Evolutionary conservation across 208 protist species (phyloP).

Genomic region (Trichomonas vaginalis): DNA sequence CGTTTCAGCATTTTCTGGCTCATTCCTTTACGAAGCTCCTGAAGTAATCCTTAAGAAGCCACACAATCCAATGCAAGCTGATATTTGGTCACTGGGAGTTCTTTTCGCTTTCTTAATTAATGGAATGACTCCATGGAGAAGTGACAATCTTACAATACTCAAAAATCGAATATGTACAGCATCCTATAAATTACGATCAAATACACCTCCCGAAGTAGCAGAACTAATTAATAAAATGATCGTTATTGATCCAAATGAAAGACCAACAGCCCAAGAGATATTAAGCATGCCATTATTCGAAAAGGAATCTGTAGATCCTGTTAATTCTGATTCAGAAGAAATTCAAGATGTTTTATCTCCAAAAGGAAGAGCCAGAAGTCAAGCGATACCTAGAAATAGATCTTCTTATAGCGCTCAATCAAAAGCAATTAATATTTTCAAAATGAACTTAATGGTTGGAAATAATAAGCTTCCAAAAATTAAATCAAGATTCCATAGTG

Average conservation of each 20-base stretch:
- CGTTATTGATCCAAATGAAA: background rate
- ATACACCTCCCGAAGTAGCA: background rate
- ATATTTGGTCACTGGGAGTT: background rate
- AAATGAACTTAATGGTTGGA: background rate
- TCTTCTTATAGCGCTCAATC: background rate
- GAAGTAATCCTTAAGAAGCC: background rate
- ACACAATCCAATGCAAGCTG: too few species aligned
- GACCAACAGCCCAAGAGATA: too few species aligned
- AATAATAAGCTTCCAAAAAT: background rate
- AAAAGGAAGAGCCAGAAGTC: background rate
- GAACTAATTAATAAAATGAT: background rate
- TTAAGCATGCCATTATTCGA: background rate
- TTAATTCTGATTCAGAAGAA: background rate
- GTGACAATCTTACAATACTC: background rate
- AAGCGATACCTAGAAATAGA: background rate
- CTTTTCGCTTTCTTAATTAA: background rate
- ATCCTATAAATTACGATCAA: background rate
- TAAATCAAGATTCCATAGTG: background rate
- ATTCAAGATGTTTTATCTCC: background rate
- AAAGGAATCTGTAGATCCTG: background rate
- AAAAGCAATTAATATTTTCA: background rate
- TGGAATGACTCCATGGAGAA: background rate
- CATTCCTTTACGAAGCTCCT: background rate
- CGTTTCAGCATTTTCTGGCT: background rate
- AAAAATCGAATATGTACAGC: background rate